Evolutionary conservation across 345 rosid genomes (phyloP).

Genomic region (Murraya paniculata): DNA sequence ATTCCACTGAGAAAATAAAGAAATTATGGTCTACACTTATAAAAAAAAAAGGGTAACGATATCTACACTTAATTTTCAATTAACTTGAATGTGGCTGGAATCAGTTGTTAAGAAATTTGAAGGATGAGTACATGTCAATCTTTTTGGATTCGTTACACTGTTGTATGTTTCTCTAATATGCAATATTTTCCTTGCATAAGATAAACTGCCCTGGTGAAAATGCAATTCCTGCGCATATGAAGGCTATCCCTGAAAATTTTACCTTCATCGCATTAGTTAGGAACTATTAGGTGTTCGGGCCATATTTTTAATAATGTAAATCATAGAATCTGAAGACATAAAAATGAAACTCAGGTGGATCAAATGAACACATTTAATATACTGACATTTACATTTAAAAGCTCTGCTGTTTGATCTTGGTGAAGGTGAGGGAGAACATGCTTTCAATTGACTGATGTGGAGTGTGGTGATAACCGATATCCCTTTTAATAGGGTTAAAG

Average conservation of each 20-base stretch:
- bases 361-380: background rate
- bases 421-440: too few species aligned
- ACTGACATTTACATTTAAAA: background rate
- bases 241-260: background rate
- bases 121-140: background rate
- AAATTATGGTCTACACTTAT: background rate
- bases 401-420: background rate
- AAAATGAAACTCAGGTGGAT: background rate
- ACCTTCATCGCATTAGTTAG: background rate
- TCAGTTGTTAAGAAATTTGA: background rate
- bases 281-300: background rate
- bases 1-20: background rate
- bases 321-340: background rate
- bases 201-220: background rate
- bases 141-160: background rate
- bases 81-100: background rate
- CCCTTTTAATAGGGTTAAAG: background rate
- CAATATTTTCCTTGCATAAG: background rate
- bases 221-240: background rate
- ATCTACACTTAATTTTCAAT: background rate
- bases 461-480: background rate
- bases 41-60: background rate
- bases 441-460: background rate
- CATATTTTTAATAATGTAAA: background rate
- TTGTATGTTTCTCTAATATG: background rate